These are phyloP conservation scores for Gillenia trifoliata DNA, from an alignment of 306 rosid genomes.

Conservation along the genomic window DNA sequence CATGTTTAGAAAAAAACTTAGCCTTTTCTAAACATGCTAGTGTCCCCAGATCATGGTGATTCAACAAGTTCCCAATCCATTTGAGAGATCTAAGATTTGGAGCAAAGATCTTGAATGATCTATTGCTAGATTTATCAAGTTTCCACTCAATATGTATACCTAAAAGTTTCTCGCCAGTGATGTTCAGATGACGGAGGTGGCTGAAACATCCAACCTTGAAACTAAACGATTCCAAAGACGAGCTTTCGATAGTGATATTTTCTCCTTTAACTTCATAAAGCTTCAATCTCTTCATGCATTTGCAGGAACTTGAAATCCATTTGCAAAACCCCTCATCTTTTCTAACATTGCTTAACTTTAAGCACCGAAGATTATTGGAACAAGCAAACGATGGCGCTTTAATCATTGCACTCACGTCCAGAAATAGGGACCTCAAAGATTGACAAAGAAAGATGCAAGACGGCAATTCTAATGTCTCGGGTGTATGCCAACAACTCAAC, in stretches of 20 bases:
- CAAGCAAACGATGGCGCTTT: neutral
- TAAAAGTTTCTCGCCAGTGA: neutral
- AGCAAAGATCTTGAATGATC: neutral
- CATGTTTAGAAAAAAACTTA: neutral
- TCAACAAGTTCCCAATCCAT: neutral
- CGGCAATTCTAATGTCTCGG: neutral
- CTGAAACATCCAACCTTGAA: neutral
- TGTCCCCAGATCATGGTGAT: neutral
- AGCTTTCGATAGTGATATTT: neutral
- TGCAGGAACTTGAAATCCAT: slow-evolving; percentile 3
- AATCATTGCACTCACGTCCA: neutral
- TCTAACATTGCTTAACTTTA: neutral
- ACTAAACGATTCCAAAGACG: slow-evolving; percentile 4
- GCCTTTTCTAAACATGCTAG: neutral
- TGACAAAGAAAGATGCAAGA: neutral
- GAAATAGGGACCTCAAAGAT: neutral
- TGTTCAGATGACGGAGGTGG: neutral
- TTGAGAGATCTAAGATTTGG: neutral
- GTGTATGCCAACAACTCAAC: neutral
- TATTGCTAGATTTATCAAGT: neutral
- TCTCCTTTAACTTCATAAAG: neutral
- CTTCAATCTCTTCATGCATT: neutral
- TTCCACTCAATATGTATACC: neutral
- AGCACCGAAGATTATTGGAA: neutral
- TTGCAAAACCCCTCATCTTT: neutral